phyloP scores from a whole-genome alignment of 768 basidiomycete genomes.

The Roridomyces roridus region DNA sequence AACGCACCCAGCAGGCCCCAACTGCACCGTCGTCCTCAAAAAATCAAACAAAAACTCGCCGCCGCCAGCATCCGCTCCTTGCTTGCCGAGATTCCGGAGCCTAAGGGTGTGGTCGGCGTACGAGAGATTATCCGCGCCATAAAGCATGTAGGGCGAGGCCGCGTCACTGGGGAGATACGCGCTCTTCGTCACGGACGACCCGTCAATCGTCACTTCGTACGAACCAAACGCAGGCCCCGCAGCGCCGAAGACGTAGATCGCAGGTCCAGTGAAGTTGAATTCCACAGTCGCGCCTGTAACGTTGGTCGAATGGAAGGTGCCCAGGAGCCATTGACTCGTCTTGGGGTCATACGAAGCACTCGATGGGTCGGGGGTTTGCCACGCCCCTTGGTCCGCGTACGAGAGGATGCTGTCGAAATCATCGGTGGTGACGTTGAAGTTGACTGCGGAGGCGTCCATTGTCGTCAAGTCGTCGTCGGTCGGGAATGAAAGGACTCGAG shows the following conservation, averaged over 20 bases:
- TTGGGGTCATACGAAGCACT: constrained; percentile 40
- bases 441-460: constrained; percentile 52
- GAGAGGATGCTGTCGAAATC: constrained; percentile 53
- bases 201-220: constrained; percentile 47
- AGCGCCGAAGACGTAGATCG: constrained; percentile 49
- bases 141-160: constrained; percentile 41
- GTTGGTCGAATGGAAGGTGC: constrained; percentile 51
- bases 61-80: constrained; percentile 41
- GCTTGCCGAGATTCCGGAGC: constrained; percentile 48
- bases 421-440: constrained; percentile 51
- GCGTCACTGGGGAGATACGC: constrained; percentile 41
- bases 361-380: constrained; percentile 56
- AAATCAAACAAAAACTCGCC: constrained; percentile 49
- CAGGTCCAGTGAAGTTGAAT: constrained; percentile 54
- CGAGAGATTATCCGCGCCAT: constrained; percentile 38
- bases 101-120: constrained; percentile 45
- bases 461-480: not conserved
- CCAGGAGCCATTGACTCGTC: constrained; percentile 46
- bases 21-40: constrained; percentile 46
- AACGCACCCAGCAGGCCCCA: constrained; percentile 50
- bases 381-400: constrained; percentile 45
- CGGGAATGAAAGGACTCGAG: too few relatives aligned
- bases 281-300: constrained; percentile 39
- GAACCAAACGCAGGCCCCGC: constrained; percentile 50
- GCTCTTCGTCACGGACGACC: constrained; percentile 29